A percentile compares a stretch with the other conserved stretches of the same genome.
Conservation (phyloP, 768 basidiomycete species). For the Cytidiella melzeri region DNA sequence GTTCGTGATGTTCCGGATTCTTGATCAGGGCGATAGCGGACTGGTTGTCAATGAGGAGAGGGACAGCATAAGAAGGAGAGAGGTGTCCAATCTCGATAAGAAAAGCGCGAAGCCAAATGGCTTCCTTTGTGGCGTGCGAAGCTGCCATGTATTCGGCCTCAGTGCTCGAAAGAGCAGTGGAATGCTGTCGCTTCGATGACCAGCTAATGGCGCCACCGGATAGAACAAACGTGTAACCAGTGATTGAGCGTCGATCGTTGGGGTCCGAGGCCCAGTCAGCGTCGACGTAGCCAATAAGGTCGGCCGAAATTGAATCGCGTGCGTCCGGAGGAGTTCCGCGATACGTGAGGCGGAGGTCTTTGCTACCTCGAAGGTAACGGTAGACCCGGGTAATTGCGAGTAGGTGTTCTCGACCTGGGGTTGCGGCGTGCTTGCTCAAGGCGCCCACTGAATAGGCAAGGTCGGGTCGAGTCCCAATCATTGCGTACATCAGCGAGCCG, state of each 20-base stretch:
- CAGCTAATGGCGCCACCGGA: constrained; percentile 34
- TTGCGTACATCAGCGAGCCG: constrained; percentile 26
- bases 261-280: constrained; percentile 9
- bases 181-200: constrained; percentile 33
- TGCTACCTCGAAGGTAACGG: constrained; percentile 22
- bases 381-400: constrained; percentile 18
- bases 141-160: constrained; percentile 36
- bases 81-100: constrained; percentile 2
- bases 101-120: constrained; percentile 26
- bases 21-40: neutral
- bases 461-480: constrained; percentile 26
- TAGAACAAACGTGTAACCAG: constrained; percentile 27
- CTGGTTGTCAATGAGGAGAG: constrained; percentile 4
- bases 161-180: constrained; percentile 29
- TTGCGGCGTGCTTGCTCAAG: constrained; percentile 18
- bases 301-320: constrained; percentile 8
- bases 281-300: constrained; percentile 13
- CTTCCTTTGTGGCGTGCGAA: constrained; percentile 27
- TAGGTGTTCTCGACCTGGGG: constrained; percentile 17
- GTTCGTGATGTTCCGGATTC: neutral
- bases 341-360: constrained; percentile 4
- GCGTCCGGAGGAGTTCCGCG: too few species aligned
- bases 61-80: neutral
- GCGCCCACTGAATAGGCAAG: constrained; percentile 21
- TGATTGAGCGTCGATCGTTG: constrained; percentile 17